phyloP scores from a whole-genome alignment of 2,329 filamentous ascomycete genomes.

The Trichoderma pleuroti region DNA sequence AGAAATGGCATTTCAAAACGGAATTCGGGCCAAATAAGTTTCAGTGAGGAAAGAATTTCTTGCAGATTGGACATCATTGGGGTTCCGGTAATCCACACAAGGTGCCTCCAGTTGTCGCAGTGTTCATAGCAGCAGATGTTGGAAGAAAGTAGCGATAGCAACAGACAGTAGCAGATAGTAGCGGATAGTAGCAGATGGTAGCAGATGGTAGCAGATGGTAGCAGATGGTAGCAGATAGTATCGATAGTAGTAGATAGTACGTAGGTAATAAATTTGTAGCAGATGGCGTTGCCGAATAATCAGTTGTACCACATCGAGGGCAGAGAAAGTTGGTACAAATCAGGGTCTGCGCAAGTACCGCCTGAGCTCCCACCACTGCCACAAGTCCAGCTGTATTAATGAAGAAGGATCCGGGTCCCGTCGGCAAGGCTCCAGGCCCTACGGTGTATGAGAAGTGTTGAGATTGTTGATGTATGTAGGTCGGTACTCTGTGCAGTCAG shows the following conservation, averaged over 20 bases:
- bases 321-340: not conserved
- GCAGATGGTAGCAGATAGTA: no score
- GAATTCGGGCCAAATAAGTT: not conserved
- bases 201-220: no score
- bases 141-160: not conserved
- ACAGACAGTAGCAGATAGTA: not conserved
- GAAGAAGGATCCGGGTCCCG: not conserved
- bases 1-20: not conserved
- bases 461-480: no score
- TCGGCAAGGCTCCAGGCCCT: no score
- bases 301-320: not conserved
- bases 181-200: no score
- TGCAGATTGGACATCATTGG: not conserved
- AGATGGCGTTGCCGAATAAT: not conserved
- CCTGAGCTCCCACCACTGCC: not conserved
- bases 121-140: not conserved
- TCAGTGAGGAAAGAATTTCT: not conserved
- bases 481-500: no score
- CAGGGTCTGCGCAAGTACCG: not conserved
- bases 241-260: no score
- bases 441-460: no score
- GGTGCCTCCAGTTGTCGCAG: not conserved
- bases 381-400: not conserved
- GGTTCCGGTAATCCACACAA: not conserved
- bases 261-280: not conserved